Percentiles rank a stretch among this genome's conserved stretches.
These are phyloP conservation scores for Centaurea solstitialis DNA, from an alignment of 129 eudicot genomes.

Conservation along the genomic window DNA sequence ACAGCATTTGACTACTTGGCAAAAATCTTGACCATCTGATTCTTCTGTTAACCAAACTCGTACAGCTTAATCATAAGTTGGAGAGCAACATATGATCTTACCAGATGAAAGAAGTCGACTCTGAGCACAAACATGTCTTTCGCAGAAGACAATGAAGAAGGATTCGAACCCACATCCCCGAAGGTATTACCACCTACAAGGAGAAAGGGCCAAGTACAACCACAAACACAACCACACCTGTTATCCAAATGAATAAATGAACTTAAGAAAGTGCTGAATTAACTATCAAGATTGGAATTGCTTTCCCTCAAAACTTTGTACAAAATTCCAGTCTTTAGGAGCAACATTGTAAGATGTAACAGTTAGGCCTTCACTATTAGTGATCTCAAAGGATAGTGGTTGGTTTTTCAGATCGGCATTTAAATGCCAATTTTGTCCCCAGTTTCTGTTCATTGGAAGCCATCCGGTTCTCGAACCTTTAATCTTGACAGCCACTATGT, in stretches of 20 bases:
- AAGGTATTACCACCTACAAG: not conserved
- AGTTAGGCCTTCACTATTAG: conserved; percentile 68
- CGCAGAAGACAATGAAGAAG: not conserved
- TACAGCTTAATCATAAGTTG: not conserved
- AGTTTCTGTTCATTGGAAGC: conserved; percentile 93
- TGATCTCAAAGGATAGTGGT: conserved; percentile 81
- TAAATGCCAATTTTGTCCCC: conserved; percentile 95
- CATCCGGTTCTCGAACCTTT: conserved; percentile 95
- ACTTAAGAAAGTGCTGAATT: no score
- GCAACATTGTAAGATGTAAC: conserved; percentile 73
- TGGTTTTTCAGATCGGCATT: conserved; percentile 77
- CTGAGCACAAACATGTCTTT: not conserved
- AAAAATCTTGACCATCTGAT: not conserved
- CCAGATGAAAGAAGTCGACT: not conserved
- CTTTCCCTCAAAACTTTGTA: conserved; percentile 87
- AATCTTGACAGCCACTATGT: conserved; percentile 70
- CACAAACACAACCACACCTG: not conserved
- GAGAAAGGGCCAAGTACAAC: not conserved
- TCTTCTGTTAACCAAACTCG: not conserved
- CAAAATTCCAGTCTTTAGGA: conserved; percentile 77
- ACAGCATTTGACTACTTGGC: not conserved
- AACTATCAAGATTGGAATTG: conserved; percentile 52
- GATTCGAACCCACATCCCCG: not conserved
- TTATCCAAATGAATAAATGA: not conserved
- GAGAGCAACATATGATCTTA: not conserved